These are phyloP conservation scores for Microsporum audouinii DNA, from an alignment of 2,329 filamentous ascomycete species.

Conservation along the genomic window DNA sequence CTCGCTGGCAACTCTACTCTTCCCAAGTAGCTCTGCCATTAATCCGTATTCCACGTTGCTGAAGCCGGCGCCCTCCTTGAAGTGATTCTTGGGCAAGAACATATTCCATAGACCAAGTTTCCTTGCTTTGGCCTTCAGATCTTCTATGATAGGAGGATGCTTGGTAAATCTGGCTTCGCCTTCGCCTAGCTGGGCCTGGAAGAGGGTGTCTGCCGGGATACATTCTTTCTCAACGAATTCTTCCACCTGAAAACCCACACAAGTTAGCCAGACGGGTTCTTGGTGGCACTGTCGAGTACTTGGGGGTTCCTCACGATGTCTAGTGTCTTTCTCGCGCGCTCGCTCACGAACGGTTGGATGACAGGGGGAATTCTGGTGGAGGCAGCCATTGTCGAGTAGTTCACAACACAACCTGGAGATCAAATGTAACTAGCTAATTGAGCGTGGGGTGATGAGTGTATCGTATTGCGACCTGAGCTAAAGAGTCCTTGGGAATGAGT, in stretches of 20 bases:
- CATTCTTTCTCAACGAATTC: constrained; percentile 97
- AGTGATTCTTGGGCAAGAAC: constrained; percentile 91
- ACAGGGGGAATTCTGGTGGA: constrained; percentile 46
- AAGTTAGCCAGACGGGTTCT: constrained; percentile 6
- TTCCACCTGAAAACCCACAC: constrained; percentile 50
- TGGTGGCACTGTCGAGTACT: neutral
- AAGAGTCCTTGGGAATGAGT: neutral
- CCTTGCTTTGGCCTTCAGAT: constrained; percentile 73
- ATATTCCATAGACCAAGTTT: constrained; percentile 92
- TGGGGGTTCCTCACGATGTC: constrained; percentile 49
- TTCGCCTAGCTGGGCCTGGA: constrained; percentile 65
- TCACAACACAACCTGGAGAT: no score
- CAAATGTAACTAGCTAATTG: neutral
- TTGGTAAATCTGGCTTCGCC: constrained; percentile 66
- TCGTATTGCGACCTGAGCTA: neutral
- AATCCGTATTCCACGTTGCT: constrained; percentile 93
- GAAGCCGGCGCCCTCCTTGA: constrained; percentile 88
- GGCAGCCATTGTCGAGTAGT: constrained; percentile 35
- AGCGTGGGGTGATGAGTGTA: neutral
- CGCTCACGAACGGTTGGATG: constrained; percentile 59
- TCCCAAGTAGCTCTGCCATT: constrained; percentile 93
- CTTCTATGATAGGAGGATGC: constrained; percentile 73
- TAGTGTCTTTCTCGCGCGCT: constrained; percentile 69
- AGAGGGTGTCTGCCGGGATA: constrained; percentile 70
- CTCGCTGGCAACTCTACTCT: constrained; percentile 70